These are phyloP conservation scores for Xylaria sp. DNA, from an alignment of 2,329 filamentous ascomycete genomes.

Conservation along the genomic window DNA sequence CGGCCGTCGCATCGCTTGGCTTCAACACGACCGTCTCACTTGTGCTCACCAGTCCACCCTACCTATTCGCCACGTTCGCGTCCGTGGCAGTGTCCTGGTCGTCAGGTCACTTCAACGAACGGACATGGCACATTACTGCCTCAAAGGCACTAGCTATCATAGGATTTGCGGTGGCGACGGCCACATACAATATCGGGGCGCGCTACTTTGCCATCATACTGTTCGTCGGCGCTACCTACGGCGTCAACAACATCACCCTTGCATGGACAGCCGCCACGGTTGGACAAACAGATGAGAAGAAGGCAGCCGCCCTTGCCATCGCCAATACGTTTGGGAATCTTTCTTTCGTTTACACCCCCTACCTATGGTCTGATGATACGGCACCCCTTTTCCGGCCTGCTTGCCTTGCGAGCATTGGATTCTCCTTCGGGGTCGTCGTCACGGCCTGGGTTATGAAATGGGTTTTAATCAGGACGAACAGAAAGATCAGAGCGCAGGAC, in stretches of 20 bases:
- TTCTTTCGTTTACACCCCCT: slow-evolving; percentile 55
- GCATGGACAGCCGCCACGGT: slow-evolving; percentile 56
- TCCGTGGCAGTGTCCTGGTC: slow-evolving; percentile 54
- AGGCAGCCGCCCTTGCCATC: slow-evolving; percentile 57
- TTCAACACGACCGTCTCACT: slow-evolving; percentile 59
- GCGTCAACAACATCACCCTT: slow-evolving; percentile 58
- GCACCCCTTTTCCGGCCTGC: slow-evolving; percentile 28
- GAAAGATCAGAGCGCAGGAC: slow-evolving; percentile 32
- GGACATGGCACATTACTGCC: slow-evolving; percentile 59
- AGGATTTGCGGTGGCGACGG: slow-evolving; percentile 45
- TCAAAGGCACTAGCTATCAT: slow-evolving; percentile 55
- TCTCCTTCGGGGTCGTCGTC: slow-evolving; percentile 34
- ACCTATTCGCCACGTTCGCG: slow-evolving; percentile 45
- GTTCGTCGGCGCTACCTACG: slow-evolving; percentile 52
- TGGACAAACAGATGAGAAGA: slow-evolving; percentile 61
- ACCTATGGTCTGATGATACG: slow-evolving; percentile 42
- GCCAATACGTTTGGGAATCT: slow-evolving; percentile 49
- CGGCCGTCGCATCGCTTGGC: slow-evolving; percentile 56
- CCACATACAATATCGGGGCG: slow-evolving; percentile 45
- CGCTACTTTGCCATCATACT: slow-evolving; percentile 53
- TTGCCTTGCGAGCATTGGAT: slow-evolving; percentile 48
- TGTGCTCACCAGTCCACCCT: slow-evolving; percentile 59
- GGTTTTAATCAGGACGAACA: slow-evolving; percentile 35
- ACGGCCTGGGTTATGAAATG: slow-evolving; percentile 36
- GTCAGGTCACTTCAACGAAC: slow-evolving; percentile 59